Evolutionary conservation across 2,329 filamentous ascomycete species (phyloP).

Genomic region (Polytolypa hystricis): DNA sequence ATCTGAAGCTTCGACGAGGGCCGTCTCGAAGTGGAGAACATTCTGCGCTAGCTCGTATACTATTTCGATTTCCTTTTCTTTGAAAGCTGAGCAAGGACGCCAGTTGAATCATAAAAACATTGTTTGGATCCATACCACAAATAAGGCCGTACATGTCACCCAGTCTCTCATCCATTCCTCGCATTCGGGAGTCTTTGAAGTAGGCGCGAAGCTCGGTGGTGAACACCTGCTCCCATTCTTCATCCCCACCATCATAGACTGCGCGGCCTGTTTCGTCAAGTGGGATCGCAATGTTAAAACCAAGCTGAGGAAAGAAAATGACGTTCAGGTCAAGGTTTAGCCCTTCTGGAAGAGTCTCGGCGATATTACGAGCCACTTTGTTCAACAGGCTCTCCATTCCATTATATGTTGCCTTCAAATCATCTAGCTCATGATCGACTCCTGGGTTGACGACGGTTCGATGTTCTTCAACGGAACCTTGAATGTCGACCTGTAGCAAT

Average conservation of each 20-base stretch:
- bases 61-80: conserved; percentile 82
- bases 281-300: conserved; percentile 70
- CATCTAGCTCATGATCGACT: conserved; percentile 63
- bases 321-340: conserved; percentile 54
- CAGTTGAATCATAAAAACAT: background rate
- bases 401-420: conserved; percentile 64
- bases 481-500: conserved; percentile 56
- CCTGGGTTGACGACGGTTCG: conserved; percentile 63
- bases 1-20: conserved; percentile 61
- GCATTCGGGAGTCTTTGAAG: conserved; percentile 78
- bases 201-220: conserved; percentile 59
- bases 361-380: conserved; percentile 54
- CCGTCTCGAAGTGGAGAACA: conserved; percentile 56
- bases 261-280: conserved; percentile 50
- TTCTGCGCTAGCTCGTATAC: conserved; percentile 62
- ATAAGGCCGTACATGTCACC: conserved; percentile 82
- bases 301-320: conserved; percentile 82
- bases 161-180: conserved; percentile 65
- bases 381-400: conserved; percentile 65
- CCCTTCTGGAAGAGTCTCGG: conserved; percentile 49
- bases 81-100: conserved; percentile 1
- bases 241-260: conserved; percentile 53
- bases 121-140: conserved; percentile 45
- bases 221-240: conserved; percentile 70
- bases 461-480: conserved; percentile 58